Base-by-base conservation (phyloP, 805 yeast genomes). In the Yamadazyma ubonensis region DNA sequence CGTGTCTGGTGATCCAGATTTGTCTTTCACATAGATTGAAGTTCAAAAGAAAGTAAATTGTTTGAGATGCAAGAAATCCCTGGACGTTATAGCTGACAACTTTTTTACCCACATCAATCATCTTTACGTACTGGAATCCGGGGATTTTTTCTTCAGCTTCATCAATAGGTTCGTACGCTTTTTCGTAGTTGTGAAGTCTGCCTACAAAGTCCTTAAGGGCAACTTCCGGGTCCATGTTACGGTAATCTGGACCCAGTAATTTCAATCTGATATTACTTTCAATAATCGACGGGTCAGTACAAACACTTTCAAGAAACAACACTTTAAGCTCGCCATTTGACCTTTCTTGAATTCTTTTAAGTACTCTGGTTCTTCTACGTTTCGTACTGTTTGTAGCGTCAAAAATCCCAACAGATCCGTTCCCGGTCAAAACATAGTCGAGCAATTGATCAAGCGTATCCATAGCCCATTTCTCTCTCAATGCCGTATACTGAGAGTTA, bases 381-480 rank as follows among this genome's bases (percentile, higher is more conserved):
- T 73, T 81, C 2, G 90, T 85, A 3, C 87, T 79, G 55, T 85
- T 85, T 1, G 95, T 85, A 1, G 93, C 93, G 62, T 85, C 95
- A 58, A 85, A 84, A 7, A 91, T 87, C 2, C 97, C 99, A 6
- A 91, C 96, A 5, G 90, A 81, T 2, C 98, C 98, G 22, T 81
- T 78, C 0, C 88, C 95, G 10, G 78, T 73, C 34, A 89, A 58
- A 4, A 93, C 75, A 61, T 86, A 90, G 50, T 90, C 91, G 25
- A 91, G 67, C 40, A 91, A 63, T 53, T 83, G 85, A 44, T 88
- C 91, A 42, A 91, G 66, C 0, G 99, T 91, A 48, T 91, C 96
- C 79, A 84, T 81, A 0, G 99, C 99, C 98, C 98, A 93, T 59
- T 84, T 77, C 54, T 91, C 97, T 45, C 98, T 76, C 32, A 88